phyloP scores from a whole-genome alignment of 75 land plant genomes.

The Cryptomeria japonica region DNA sequence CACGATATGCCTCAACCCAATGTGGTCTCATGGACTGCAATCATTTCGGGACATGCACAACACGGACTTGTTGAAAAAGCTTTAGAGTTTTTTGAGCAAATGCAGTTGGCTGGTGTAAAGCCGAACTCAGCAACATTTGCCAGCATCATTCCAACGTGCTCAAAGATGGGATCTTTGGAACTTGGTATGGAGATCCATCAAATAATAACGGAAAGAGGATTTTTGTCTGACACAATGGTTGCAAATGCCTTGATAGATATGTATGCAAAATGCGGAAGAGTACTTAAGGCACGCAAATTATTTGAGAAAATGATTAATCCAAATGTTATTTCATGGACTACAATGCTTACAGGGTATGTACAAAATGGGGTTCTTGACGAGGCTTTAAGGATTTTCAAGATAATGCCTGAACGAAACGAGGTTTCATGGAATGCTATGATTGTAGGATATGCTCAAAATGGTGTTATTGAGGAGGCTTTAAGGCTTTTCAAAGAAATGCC shows the following conservation, averaged over 20 bases:
- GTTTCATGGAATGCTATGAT: slow-evolving; percentile 10
- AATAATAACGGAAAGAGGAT: neutral
- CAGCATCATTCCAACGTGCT: neutral
- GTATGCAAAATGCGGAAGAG: slow-evolving; percentile 21
- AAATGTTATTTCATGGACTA: slow-evolving; percentile 15
- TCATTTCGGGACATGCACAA: slow-evolving; percentile 17
- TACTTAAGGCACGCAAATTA: slow-evolving; percentile 1
- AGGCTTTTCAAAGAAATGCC: slow-evolving; percentile 11
- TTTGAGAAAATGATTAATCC: slow-evolving; percentile 5
- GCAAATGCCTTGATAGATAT: slow-evolving; percentile 12
- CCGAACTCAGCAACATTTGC: neutral
- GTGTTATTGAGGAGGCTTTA: neutral
- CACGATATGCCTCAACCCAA: neutral
- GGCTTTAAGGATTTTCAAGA: neutral
- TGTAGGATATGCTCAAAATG: slow-evolving; percentile 2
- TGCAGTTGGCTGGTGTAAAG: slow-evolving; percentile 3
- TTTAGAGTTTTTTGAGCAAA: neutral
- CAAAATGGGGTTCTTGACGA: neutral
- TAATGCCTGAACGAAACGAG: neutral
- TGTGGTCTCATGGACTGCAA: slow-evolving; percentile 15
- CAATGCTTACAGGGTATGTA: slow-evolving; percentile 9
- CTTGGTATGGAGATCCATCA: slow-evolving; percentile 8
- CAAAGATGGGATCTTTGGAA: neutral
- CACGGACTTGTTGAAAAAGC: neutral
- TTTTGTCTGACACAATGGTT: neutral